These are phyloP conservation scores for Paecilomyces sp. DNA, from an alignment of 2,329 filamentous ascomycete genomes.

Conservation along the genomic window DNA sequence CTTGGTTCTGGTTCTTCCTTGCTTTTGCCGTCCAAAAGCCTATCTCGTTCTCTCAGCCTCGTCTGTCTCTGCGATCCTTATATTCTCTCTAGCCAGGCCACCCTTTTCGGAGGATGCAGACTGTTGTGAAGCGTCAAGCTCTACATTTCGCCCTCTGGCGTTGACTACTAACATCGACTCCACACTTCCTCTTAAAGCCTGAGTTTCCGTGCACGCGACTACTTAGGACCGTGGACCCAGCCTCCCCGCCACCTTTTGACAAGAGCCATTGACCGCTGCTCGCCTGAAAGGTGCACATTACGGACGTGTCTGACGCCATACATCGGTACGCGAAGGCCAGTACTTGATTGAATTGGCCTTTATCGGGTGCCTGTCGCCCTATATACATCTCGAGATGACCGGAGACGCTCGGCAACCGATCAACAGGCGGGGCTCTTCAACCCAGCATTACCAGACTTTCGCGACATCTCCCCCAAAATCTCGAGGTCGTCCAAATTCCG, in stretches of 20 bases:
- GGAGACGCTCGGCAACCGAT: conserved; percentile 22
- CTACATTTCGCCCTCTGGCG: not conserved
- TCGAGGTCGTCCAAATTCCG: conserved; percentile 37
- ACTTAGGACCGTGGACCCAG: not conserved
- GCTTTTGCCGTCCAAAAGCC: not conserved
- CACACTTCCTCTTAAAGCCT: not conserved
- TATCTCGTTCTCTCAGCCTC: not conserved
- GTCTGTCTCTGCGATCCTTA: not conserved
- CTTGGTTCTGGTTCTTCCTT: not conserved
- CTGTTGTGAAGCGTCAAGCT: not conserved
- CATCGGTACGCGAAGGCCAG: not conserved
- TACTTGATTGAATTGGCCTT: not conserved
- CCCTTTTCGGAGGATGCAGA: not conserved
- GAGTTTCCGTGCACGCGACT: not conserved
- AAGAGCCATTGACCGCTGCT: not conserved
- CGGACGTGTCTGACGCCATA: not conserved
- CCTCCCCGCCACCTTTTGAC: not conserved
- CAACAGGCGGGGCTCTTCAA: conserved; percentile 34
- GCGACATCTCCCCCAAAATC: conserved; percentile 41
- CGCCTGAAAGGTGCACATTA: not conserved
- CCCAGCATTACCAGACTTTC: conserved; percentile 43
- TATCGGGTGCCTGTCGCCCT: not conserved
- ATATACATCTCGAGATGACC: conserved; percentile 15
- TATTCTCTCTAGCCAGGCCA: not conserved
- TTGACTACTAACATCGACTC: not conserved